Base-by-base conservation (phyloP, 73 alveolate genomes). In the Symbiodinium pilosum region DNA sequence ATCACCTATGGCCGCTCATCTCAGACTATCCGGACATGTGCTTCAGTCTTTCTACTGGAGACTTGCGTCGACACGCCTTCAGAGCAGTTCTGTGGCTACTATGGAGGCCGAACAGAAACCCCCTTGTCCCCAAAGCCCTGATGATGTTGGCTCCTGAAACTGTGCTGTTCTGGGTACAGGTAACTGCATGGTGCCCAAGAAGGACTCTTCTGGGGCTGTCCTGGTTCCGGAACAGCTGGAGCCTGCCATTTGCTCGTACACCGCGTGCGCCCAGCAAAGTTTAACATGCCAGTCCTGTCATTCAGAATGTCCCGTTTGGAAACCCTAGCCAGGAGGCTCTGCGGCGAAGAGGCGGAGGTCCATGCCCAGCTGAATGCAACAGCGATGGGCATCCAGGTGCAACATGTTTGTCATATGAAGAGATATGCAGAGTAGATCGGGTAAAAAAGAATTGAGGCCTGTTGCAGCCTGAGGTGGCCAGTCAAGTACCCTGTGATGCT, bases 291-390 rank as follows among this genome's bases (percentile, higher is more conserved):
- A 47, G 14, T 9, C 59, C 59, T 14, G n/a, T n/a, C n/a, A n/a
- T n/a, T n/a, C n/a, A n/a, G n/a, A n/a, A n/a, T n/a, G n/a, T n/a
- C n/a, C n/a, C n/a, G n/a, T n/a, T n/a, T n/a, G n/a, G 6, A 47
- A 47, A 47, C 59, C 59, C 59, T 47, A 47, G 14, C 6, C 59
- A 36, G 85, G 85, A n/a, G 34, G 85, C 85, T 73, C 43, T 73
- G 85, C 43, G 85, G 85, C 85, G 30, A 73, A 30, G 85, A 73
- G 85, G 85, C 85, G 32, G 85, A 73, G 85, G 85, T 73, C 44
- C 85, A 73, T 32, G 85, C 85, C 24, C 85, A 73, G 85, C 44
- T 73, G 44, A 26, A 34, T 30, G 44, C 85, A 43, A 30, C 42
- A 24, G 44, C 44, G 6, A n/a, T 73, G 85, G 85, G 85, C 16